Evolutionary conservation across 75 land plant species (phyloP).

Genomic region (Selaginella moellendorffii): DNA sequence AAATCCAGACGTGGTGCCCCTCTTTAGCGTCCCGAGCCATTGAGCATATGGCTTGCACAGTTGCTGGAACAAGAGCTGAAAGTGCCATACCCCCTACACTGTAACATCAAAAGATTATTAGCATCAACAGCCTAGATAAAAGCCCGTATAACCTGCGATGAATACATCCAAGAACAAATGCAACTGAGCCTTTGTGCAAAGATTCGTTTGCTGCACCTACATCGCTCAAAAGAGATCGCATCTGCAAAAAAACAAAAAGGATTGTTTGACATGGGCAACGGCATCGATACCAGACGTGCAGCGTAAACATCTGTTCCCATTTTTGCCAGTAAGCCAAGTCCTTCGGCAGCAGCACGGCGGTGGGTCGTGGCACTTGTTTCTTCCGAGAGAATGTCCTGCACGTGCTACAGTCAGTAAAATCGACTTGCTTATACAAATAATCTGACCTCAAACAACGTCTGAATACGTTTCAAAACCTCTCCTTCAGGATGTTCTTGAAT

Average conservation of each 20-base stretch:
- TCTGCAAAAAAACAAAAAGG: slow-evolving; percentile 30
- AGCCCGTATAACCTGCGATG: slow-evolving; percentile 50
- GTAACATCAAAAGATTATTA: slow-evolving; percentile 12
- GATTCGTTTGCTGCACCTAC: slow-evolving; percentile 30
- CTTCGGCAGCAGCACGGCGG: slow-evolving; percentile 81
- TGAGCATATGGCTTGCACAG: slow-evolving; percentile 55
- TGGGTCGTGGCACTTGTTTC: slow-evolving; percentile 58
- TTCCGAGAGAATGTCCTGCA: slow-evolving; percentile 67
- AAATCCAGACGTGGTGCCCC: slow-evolving; percentile 54
- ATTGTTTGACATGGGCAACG: neutral
- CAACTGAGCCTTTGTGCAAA: slow-evolving; percentile 59
- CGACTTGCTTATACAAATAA: no score
- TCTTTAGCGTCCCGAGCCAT: slow-evolving; percentile 53
- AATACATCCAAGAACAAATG: slow-evolving; percentile 80
- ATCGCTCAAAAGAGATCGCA: slow-evolving; percentile 48
- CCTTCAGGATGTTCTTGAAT: slow-evolving; percentile 32
- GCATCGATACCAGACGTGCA: slow-evolving; percentile 59
- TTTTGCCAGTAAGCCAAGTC: slow-evolving; percentile 83
- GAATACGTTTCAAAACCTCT: slow-evolving; percentile 46
- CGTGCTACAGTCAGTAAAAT: no score
- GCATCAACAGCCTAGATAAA: neutral
- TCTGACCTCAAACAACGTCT: slow-evolving; percentile 70
- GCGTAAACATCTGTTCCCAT: slow-evolving; percentile 83
- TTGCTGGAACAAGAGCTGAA: slow-evolving; percentile 63
- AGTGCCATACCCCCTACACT: slow-evolving; percentile 98